These are phyloP conservation scores for Pythium scleroteichum DNA, from an alignment of 352 stramenopile species.

Conservation along the genomic window DNA sequence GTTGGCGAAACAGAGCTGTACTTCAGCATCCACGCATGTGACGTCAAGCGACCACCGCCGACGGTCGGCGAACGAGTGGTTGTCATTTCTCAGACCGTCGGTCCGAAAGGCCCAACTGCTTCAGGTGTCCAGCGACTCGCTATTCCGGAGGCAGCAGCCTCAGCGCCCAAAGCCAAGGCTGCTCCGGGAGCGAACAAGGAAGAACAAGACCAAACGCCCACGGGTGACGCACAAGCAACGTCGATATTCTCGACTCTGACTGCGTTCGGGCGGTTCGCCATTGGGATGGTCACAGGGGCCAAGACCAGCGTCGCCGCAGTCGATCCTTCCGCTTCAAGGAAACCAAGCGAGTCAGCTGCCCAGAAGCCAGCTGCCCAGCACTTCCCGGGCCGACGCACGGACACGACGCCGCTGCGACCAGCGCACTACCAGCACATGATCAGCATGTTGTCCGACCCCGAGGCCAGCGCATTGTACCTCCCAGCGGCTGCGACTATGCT, in stretches of 20 bases:
- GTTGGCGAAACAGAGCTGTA: background rate
- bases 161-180: background rate
- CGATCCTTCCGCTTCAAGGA: background rate
- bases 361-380: background rate
- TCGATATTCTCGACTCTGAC: no score
- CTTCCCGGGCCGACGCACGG: background rate
- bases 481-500: slow-evolving; percentile 7
- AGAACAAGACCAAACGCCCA: slow-evolving; percentile 2
- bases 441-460: background rate
- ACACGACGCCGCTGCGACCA: background rate
- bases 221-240: no score
- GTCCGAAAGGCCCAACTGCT: slow-evolving; percentile 6
- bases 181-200: background rate
- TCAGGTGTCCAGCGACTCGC: background rate
- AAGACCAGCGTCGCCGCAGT: background rate
- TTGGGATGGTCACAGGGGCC: background rate
- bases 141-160: background rate
- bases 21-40: slow-evolving; percentile 4
- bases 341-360: slow-evolving; percentile 3
- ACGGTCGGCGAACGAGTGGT: slow-evolving; percentile 7
- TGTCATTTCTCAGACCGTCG: background rate
- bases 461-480: background rate
- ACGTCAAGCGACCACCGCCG: slow-evolving; percentile 7
- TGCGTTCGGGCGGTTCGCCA: no score
- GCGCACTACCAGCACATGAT: slow-evolving; percentile 12